Conservation (phyloP, 345 rosid genomes). For the Eucalyptus curtisii region DNA sequence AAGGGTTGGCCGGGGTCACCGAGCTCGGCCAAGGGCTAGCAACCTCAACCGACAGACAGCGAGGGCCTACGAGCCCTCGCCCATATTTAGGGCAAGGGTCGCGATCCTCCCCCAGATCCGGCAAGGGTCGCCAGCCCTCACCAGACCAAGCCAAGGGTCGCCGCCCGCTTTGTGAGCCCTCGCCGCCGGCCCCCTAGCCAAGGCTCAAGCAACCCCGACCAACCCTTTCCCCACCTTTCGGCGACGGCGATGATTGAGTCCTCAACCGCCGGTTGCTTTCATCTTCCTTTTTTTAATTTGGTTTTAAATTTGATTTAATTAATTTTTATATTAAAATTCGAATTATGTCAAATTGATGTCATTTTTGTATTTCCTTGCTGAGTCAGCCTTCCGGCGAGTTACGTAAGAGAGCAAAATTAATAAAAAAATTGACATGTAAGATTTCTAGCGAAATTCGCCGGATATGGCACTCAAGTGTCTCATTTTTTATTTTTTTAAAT, state of each 20-base stretch:
- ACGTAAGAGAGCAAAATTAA: accelerated
- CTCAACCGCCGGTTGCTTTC: no score
- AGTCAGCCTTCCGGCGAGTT: accelerated
- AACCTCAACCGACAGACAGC: accelerated
- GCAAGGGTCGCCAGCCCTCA: accelerated
- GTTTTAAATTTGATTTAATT: no score
- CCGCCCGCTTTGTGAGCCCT: accelerated
- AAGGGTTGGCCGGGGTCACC: accelerated
- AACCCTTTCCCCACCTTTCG: no score
- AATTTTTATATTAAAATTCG: no score
- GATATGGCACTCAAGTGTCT: accelerated
- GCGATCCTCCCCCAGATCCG: accelerated
- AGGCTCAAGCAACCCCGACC: accelerated
- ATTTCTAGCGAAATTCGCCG: accelerated
- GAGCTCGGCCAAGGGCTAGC: accelerated
- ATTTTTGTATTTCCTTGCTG: no score
- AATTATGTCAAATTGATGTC: no score
- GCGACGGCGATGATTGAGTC: accelerated
- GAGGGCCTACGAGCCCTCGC: accelerated
- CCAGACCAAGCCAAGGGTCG: accelerated
- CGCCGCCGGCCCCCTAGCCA: accelerated
- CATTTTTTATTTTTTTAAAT: no score
- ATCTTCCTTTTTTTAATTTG: no score
- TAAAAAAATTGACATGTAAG: no score
- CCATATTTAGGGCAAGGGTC: accelerated